These are phyloP conservation scores for Termitomyces sp. DNA, from an alignment of 768 basidiomycete species.

Conservation along the genomic window DNA sequence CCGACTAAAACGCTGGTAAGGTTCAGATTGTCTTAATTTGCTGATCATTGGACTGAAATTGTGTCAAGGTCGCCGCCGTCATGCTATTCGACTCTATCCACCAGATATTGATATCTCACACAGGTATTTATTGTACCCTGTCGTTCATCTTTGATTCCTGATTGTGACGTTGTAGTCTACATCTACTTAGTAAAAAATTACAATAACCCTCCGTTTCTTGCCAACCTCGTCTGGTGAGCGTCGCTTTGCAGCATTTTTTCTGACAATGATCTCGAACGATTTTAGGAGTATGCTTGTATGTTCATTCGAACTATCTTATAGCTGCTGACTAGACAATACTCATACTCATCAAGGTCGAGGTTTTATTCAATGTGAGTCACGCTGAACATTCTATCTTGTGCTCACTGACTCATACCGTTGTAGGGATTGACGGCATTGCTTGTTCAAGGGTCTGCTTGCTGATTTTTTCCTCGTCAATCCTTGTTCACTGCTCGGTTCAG, in stretches of 20 bases:
- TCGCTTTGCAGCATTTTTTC: not conserved
- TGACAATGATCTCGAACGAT: not conserved
- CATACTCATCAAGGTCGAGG: conserved; percentile 9
- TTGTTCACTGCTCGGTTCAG: conserved; percentile 14
- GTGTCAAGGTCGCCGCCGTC: conserved; percentile 38
- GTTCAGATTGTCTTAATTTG: not conserved
- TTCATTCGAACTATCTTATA: not conserved
- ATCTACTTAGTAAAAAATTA: conserved; percentile 41
- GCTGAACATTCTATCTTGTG: not conserved
- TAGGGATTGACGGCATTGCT: conserved; percentile 41
- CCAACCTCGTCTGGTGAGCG: conserved; percentile 32
- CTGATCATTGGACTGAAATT: not conserved
- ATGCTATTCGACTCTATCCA: conserved; percentile 47
- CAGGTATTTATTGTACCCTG: conserved; percentile 24
- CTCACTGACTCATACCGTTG: not conserved
- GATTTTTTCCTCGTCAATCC: not conserved
- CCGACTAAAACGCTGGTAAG: conserved; percentile 39
- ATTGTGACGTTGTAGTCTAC: conserved; percentile 29
- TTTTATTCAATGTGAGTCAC: conserved; percentile 36
- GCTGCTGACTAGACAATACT: not conserved
- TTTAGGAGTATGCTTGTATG: conserved; percentile 32
- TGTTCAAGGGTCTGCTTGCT: conserved; percentile 34
- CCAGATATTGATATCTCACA: conserved; percentile 48
- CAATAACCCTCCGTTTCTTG: conserved; percentile 21
- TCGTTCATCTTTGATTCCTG: not conserved